A percentile compares a stretch with the other conserved stretches of the same genome.
Evolutionary conservation across 805 yeast genomes (phyloP).

Genomic region (Yarrowia bubula): DNA sequence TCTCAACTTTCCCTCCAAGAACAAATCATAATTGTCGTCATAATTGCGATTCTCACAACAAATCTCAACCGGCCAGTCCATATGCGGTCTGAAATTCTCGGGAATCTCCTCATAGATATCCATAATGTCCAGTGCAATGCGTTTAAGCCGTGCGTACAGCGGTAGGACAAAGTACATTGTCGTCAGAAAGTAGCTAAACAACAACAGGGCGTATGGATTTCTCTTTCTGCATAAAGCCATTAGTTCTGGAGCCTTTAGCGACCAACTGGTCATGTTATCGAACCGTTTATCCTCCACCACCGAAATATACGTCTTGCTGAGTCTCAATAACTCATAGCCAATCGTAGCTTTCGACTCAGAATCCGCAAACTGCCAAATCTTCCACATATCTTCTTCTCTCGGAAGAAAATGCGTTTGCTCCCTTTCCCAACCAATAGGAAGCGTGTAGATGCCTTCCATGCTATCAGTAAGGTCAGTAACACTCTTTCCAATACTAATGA

Average conservation of each 20-base stretch:
- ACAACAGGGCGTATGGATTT: neutral
- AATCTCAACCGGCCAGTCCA: slow-evolving; percentile 6
- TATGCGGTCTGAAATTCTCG: neutral
- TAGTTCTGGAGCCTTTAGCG: neutral
- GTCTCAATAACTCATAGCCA: neutral
- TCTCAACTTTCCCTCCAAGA: neutral
- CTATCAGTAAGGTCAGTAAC: neutral
- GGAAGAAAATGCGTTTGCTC: neutral
- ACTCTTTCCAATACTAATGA: neutral
- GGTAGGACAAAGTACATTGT: neutral
- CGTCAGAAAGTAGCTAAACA: neutral
- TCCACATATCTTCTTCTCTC: slow-evolving; percentile 8
- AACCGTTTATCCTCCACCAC: neutral
- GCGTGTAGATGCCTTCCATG: neutral
- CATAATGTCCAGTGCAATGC: neutral
- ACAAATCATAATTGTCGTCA: neutral
- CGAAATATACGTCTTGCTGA: neutral
- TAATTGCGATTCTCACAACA: neutral
- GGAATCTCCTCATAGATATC: neutral
- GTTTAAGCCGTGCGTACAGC: neutral
- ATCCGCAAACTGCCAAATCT: neutral
- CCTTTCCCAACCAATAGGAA: neutral
- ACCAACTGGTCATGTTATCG: neutral
- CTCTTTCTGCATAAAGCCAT: neutral
- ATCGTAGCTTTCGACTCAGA: neutral